Evolutionary conservation across 805 yeast species (phyloP).

Genomic region (Candida tallmaniae): DNA sequence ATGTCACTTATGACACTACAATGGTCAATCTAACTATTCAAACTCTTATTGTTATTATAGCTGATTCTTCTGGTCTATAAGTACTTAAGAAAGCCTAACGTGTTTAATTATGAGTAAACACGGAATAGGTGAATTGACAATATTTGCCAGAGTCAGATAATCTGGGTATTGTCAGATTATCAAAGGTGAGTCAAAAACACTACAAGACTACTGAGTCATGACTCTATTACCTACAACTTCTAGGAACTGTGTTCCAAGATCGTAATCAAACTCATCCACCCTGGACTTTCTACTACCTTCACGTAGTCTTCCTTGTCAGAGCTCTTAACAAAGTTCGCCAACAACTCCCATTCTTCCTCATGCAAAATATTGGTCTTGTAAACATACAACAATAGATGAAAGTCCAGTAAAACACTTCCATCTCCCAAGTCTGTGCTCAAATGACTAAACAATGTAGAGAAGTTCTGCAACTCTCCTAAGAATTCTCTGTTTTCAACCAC

Average conservation of each 20-base stretch:
- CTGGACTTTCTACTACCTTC: slow-evolving; percentile 55
- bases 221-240: no score
- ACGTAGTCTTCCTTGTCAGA: slow-evolving; percentile 43
- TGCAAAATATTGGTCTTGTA: slow-evolving; percentile 54
- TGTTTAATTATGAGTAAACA: no score
- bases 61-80: no score
- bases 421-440: slow-evolving; percentile 35
- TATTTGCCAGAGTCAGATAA: no score
- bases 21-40: no score
- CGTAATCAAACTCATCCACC: slow-evolving; percentile 79
- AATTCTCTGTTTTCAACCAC: slow-evolving; percentile 79
- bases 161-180: no score
- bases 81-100: no score
- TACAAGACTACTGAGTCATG: no score
- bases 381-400: slow-evolving; percentile 68
- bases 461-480: slow-evolving; percentile 70
- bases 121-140: no score
- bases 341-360: slow-evolving; percentile 46
- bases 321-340: slow-evolving; percentile 45
- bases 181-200: no score
- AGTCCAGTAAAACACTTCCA: slow-evolving; percentile 49
- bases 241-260: slow-evolving; percentile 33
- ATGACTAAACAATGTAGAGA: slow-evolving; percentile 48
- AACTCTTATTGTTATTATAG: no score
- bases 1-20: no score